A percentile compares a stretch with the other conserved stretches of the same genome.
Evolutionary conservation across 2,329 filamentous ascomycete species (phyloP).

Genomic region (Aspergillus fructus): DNA sequence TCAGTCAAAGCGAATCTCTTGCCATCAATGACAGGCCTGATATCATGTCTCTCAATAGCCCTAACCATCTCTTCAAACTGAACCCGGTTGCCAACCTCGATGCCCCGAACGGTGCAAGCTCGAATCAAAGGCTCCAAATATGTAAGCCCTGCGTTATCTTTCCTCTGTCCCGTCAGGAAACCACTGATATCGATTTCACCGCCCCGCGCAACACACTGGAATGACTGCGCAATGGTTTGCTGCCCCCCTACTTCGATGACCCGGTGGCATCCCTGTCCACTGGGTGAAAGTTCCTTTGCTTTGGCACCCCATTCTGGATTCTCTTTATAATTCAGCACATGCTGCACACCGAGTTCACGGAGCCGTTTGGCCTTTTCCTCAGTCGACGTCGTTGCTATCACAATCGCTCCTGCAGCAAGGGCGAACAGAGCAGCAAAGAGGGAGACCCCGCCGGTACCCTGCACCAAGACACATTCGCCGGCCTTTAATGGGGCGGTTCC

Average conservation of each 20-base stretch:
- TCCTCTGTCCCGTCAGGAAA: neutral
- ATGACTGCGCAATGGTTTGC: neutral
- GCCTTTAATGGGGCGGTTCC: constrained; percentile 49
- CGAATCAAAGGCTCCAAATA: neutral
- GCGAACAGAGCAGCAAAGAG: constrained; percentile 48
- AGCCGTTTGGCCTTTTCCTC: constrained; percentile 51
- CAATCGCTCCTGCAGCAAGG: constrained; percentile 44
- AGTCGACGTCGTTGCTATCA: constrained; percentile 57
- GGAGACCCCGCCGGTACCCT: constrained; percentile 57
- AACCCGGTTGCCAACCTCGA: neutral
- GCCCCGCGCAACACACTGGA: neutral
- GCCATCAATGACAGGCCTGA: neutral
- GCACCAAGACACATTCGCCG: constrained; percentile 54
- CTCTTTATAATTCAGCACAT: constrained; percentile 57
- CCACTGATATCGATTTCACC: neutral
- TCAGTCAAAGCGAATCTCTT: neutral
- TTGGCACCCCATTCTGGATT: constrained; percentile 54
- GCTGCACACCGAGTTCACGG: constrained; percentile 51
- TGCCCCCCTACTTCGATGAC: constrained; percentile 1
- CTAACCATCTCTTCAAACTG: constrained; percentile 5
- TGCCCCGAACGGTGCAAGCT: neutral
- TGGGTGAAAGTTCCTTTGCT: constrained; percentile 63
- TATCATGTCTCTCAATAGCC: neutral
- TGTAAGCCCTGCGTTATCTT: neutral
- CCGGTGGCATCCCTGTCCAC: neutral